Base-by-base conservation (phyloP, 2,329 filamentous ascomycete species). In the Hyphodiscus sp. region DNA sequence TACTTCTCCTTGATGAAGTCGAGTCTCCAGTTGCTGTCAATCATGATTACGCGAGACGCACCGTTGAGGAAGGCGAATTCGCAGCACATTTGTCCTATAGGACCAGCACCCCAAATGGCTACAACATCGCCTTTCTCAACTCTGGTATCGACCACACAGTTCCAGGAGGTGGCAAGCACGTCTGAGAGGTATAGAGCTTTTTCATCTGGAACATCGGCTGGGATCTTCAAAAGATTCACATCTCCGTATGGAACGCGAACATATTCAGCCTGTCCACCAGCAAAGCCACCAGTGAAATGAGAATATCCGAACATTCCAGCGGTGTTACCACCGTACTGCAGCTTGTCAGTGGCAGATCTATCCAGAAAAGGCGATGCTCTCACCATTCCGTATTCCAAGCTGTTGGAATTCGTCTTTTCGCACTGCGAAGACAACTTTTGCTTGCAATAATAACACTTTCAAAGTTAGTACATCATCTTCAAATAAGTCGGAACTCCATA, bases 241-340 rank as follows among this genome's bases (percentile, higher is more conserved):
- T 94, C 87, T 26, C 83, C 90, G 29, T 84, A 80, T 0, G 91
- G 89, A 8, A 95, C 89, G 8, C 90, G 81, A 0, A 91, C 85
- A 64, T 90, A 95, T 71, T 95, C 91, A 3, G 89, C 87, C 70
- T 95, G 91, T 0, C 90, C 90, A 47, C 91, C 89, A 0, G 89
- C 89, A 66, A 92, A 95, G 0, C 91, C 91, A 7, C 89, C 90
- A 0, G 87, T 91, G 66, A 95, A 89, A 65, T 90, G 85, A 2
- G 81, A 83, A 65, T 87, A 88, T 1, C 85, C 85, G 63, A 88
- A 87, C 59, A 88, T 83, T 18, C 83, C 90, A 0, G 87, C 79
- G 3, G 89, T 91, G 49, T 83, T 78, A 1, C 83, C 82, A 13
- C 90, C 90, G 65, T 94, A 95, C 58, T 59, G 33, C 16, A 38